phyloP scores from a whole-genome alignment of 257 asterid genomes.

The Gentiana dahurica region DNA sequence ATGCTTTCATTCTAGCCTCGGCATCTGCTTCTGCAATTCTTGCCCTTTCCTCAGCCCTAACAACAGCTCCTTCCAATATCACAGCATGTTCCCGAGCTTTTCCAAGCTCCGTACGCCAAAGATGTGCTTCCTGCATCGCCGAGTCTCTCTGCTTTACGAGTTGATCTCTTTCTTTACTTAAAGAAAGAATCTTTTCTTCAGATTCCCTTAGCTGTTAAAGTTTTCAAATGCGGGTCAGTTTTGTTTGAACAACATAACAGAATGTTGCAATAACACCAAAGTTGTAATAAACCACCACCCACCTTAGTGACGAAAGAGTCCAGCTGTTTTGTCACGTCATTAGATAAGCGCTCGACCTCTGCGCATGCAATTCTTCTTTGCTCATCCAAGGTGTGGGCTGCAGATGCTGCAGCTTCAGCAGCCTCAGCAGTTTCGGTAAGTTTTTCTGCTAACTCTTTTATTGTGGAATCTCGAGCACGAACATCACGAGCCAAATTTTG shows the following conservation, averaged over 20 bases:
- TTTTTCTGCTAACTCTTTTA: conserved; percentile 80
- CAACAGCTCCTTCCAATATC: conserved; percentile 89
- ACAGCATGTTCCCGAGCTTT: conserved; percentile 91
- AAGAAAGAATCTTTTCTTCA: conserved; percentile 45
- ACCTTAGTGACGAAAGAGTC: conserved; percentile 60
- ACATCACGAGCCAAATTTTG: conserved; percentile 82
- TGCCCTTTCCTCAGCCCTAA: conserved; percentile 91
- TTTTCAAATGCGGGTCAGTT: conserved; percentile 10
- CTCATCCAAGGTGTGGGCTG: conserved; percentile 87
- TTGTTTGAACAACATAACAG: conserved; percentile 4
- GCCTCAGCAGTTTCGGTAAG: conserved; percentile 95
- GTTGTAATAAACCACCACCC: conserved; percentile 3
- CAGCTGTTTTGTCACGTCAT: conserved; percentile 49
- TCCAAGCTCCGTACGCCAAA: conserved; percentile 98
- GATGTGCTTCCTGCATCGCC: conserved; percentile 76
- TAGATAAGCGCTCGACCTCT: conserved; percentile 59
- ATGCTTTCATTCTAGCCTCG: conserved; percentile 73
- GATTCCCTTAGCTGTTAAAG: conserved; percentile 43
- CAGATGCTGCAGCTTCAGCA: conserved; percentile 96
- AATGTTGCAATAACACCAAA: conserved; percentile 1
- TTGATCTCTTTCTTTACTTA: conserved; percentile 68
- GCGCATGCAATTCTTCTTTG: conserved; percentile 85
- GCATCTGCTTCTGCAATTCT: conserved; percentile 76
- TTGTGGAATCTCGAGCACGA: conserved; percentile 83
- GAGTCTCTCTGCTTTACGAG: conserved; percentile 64